These are phyloP conservation scores for Entoloma clypeatum DNA, from an alignment of 1,284 basidiomycete species.

Conservation along the genomic window DNA sequence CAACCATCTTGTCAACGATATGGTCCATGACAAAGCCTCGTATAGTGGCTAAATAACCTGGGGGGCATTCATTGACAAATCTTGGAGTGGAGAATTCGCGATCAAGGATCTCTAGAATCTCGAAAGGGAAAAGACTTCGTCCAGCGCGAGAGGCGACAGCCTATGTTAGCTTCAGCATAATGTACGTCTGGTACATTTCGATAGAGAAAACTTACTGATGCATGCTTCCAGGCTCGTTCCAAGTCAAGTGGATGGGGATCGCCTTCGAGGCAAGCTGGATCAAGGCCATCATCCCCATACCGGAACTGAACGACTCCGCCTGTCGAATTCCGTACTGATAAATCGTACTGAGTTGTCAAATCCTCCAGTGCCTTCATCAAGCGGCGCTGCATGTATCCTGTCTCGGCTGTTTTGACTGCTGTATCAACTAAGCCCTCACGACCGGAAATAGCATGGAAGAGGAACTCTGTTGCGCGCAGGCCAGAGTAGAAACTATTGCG, in stretches of 20 bases:
- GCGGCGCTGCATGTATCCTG: conserved; percentile 98
- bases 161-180: conserved; percentile 33
- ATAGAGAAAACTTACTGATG: conserved; percentile 54
- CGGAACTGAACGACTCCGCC: conserved; percentile 98
- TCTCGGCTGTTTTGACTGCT: conserved; percentile 99
- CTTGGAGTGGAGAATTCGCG: conserved; percentile 55
- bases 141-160: conserved; percentile 57
- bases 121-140: conserved; percentile 79
- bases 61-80: conserved; percentile 71
- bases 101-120: conserved; percentile 78
- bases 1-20: conserved; percentile 68
- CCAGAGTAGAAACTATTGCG: conserved; percentile 97
- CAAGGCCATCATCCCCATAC: conserved; percentile 97
- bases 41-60: conserved; percentile 76
- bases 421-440: conserved; percentile 99
- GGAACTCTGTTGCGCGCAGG: conserved; percentile 92
- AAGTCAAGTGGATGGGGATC: conserved; percentile 93
- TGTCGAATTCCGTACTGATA: conserved; percentile 93
- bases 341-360: conserved; percentile 94
- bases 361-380: conserved; percentile 99
- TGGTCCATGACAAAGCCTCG: conserved; percentile 70
- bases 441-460: conserved; percentile 99
- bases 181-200: conserved; percentile 1
- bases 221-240: conserved; percentile 85
- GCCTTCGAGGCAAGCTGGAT: conserved; percentile 94